phyloP scores from a whole-genome alignment of 1,139 yeast genomes.

The Pichia sorboxylosa region DNA sequence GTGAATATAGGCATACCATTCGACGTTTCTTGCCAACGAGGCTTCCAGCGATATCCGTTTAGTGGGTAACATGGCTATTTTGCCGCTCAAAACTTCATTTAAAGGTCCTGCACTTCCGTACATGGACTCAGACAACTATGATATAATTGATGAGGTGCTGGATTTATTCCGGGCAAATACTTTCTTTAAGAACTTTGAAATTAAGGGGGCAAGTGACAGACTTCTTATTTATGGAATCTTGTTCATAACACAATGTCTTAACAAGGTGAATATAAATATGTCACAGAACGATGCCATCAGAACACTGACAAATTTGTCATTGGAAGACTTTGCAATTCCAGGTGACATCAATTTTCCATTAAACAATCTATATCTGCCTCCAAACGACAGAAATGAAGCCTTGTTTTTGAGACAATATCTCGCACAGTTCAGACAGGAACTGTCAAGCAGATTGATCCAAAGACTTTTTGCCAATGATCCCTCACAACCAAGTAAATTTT shows the following conservation, averaged over 20 bases:
- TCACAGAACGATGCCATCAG: constrained; percentile 57
- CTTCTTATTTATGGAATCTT: constrained; percentile 93
- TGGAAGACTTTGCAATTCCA: constrained; percentile 83
- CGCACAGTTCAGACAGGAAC: constrained; percentile 89
- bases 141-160: constrained; percentile 79
- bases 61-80: constrained; percentile 58
- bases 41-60: constrained; percentile 34
- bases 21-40: constrained; percentile 72
- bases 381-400: constrained; percentile 61
- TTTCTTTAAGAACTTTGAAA: constrained; percentile 91
- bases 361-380: constrained; percentile 71
- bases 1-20: constrained; percentile 59
- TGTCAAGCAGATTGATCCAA: constrained; percentile 67
- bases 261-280: constrained; percentile 38
- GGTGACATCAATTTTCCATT: constrained; percentile 94
- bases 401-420: constrained; percentile 72
- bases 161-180: constrained; percentile 94
- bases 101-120: constrained; percentile 91
- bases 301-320: constrained; percentile 66
- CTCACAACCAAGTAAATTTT: constrained; percentile 56
- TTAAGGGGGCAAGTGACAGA: constrained; percentile 91
- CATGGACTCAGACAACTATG: constrained; percentile 60
- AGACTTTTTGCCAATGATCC: constrained; percentile 54
- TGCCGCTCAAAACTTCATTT: constrained; percentile 73
- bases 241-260: constrained; percentile 74